Percentiles rank a stretch among this genome's conserved stretches.
Evolutionary conservation across 1,284 basidiomycete species (phyloP).

Genomic region (Paramarasmius palmivorus): DNA sequence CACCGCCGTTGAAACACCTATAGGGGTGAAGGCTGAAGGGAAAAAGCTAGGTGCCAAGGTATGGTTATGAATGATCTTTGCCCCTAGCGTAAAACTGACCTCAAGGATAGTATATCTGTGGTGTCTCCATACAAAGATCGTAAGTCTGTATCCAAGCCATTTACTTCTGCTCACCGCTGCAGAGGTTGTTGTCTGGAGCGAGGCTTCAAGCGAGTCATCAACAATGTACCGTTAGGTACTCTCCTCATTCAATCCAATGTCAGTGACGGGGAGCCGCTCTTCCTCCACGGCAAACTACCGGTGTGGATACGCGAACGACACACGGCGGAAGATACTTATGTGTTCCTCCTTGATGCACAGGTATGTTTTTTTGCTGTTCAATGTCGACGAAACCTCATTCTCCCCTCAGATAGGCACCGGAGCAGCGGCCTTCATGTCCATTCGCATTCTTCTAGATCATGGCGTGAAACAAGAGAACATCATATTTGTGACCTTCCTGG

Average conservation of each 20-base stretch:
- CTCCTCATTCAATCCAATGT: constrained; percentile 90
- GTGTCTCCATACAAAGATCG: constrained; percentile 84
- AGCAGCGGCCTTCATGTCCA: constrained; percentile 94
- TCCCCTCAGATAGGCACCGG: constrained; percentile 83
- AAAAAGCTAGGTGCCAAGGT: constrained; percentile 63
- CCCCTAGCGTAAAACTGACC: too few species aligned
- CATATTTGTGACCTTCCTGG: constrained; percentile 88
- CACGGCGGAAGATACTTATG: constrained; percentile 71
- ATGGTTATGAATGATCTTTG: too few species aligned
- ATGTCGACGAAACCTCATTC: background rate
- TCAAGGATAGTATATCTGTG: constrained; percentile 61
- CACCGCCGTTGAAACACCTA: constrained; percentile 71
- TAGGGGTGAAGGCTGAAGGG: constrained; percentile 59
- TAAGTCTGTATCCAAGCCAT: constrained; percentile 32
- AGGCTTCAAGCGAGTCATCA: constrained; percentile 87
- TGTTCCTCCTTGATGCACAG: constrained; percentile 92
- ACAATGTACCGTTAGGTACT: constrained; percentile 86
- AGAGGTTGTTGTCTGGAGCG: constrained; percentile 89
- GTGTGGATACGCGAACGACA: constrained; percentile 64
- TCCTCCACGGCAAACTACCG: constrained; percentile 85
- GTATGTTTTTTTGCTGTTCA: constrained; percentile 32
- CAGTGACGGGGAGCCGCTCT: constrained; percentile 83
- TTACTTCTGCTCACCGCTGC: constrained; percentile 6
- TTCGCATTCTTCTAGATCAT: constrained; percentile 94
- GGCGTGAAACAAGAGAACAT: constrained; percentile 86